These are phyloP conservation scores for Suillus variegatus DNA, from an alignment of 768 basidiomycete species.

Conservation along the genomic window DNA sequence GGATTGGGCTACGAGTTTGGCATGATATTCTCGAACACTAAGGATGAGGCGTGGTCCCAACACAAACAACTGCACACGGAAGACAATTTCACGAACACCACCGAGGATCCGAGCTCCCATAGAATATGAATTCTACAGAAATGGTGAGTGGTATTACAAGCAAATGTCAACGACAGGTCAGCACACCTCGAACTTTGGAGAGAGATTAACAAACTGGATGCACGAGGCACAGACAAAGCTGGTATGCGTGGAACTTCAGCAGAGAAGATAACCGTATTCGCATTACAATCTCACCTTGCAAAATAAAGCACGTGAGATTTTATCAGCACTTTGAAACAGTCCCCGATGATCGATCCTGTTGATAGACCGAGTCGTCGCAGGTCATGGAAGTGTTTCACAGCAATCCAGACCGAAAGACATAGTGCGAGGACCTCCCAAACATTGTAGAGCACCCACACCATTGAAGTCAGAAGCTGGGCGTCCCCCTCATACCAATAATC, in stretches of 20 bases:
- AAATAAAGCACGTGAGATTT: too few species aligned
- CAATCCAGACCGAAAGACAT: slow-evolving; percentile 32
- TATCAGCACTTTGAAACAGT: too few species aligned
- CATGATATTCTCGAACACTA: neutral
- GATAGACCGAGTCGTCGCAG: too few species aligned
- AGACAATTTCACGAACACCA: neutral
- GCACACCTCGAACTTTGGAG: neutral
- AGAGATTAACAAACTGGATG: neutral
- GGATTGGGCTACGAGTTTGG: neutral
- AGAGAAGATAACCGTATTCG: too few species aligned
- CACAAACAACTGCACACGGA: neutral
- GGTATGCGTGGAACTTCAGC: too few species aligned
- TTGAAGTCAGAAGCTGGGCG: too few species aligned
- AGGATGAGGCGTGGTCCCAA: neutral
- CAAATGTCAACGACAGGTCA: neutral
- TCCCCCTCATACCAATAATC: too few species aligned
- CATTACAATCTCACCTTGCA: too few species aligned
- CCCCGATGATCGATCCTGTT: too few species aligned
- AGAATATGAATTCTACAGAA: neutral
- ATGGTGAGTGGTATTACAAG: neutral
- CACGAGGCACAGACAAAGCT: neutral
- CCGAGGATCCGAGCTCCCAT: neutral
- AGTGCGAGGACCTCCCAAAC: too few species aligned
- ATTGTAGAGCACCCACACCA: too few species aligned
- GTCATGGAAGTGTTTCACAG: slow-evolving; percentile 30